phyloP scores from a whole-genome alignment of 2,329 filamentous ascomycete species.

The Colletotrichum camelliae region DNA sequence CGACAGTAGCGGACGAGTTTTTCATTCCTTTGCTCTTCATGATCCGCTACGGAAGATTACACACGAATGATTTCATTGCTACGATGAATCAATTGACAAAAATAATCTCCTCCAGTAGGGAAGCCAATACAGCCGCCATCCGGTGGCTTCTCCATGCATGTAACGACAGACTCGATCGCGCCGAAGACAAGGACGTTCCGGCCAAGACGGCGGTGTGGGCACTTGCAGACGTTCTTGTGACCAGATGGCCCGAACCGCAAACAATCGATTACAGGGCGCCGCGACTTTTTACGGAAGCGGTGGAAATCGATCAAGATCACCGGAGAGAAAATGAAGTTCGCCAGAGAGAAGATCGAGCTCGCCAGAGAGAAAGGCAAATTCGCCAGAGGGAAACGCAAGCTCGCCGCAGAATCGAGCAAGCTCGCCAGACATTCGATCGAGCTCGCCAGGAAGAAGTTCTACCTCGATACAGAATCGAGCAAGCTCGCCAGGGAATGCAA shows the following conservation, averaged over 20 bases:
- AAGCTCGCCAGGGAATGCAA: neutral
- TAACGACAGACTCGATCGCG: no score
- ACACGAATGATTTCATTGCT: neutral
- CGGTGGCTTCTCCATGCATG: neutral
- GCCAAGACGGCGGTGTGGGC: neutral
- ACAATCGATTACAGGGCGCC: neutral
- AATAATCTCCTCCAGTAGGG: fast-evolving
- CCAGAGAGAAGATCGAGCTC: neutral
- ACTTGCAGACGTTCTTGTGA: neutral
- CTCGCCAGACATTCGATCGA: neutral
- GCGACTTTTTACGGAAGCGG: neutral
- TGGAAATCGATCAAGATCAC: neutral
- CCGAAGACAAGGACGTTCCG: no score
- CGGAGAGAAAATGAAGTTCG: neutral
- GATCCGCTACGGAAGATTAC: neutral
- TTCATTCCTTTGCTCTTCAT: neutral
- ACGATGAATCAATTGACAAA: neutral
- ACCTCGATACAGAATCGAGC: no score
- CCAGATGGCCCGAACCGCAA: no score
- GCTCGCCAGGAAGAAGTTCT: neutral
- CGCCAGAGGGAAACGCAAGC: no score
- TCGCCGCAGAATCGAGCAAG: no score
- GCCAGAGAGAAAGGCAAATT: no score
- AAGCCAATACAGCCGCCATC: neutral
- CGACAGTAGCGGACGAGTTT: neutral